Conservation (phyloP, 495 filamentous ascomycete species). For the Penicillium subrubescens region DNA sequence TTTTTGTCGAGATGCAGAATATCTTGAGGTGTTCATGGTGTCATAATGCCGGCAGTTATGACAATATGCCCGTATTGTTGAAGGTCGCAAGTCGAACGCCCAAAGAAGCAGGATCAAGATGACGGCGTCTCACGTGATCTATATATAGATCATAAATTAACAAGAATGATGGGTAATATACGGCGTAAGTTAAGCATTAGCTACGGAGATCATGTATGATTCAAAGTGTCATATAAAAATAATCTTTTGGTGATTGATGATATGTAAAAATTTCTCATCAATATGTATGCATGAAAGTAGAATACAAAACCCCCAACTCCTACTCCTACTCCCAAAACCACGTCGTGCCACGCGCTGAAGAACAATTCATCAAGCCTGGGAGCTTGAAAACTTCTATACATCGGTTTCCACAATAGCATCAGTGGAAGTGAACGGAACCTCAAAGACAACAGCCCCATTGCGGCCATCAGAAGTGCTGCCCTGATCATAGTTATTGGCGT, state of each 20-base stretch:
- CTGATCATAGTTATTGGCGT: conserved; percentile 42
- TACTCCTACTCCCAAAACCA: conserved; percentile 13
- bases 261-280: neutral
- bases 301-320: conserved; percentile 11
- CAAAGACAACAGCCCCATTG: conserved; percentile 79
- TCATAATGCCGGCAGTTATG: neutral
- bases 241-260: neutral
- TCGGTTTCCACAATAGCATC: conserved; percentile 24
- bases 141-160: neutral
- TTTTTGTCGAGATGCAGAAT: conserved; percentile 46
- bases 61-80: neutral
- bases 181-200: neutral
- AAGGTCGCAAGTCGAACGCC: neutral
- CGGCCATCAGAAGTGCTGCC: conserved; percentile 59
- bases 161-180: neutral
- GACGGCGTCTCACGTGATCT: neutral
- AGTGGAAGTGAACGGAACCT: conserved; percentile 59
- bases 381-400: conserved; percentile 26
- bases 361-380: conserved; percentile 4
- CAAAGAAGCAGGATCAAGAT: neutral
- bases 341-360: conserved; percentile 11
- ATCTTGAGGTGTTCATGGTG: conserved; percentile 38
- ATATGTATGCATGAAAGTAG: conserved; percentile 16
- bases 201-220: neutral
- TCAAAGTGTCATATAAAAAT: neutral